phyloP scores from a whole-genome alignment of 1,284 basidiomycete species.

The Tilletia setariae region DNA sequence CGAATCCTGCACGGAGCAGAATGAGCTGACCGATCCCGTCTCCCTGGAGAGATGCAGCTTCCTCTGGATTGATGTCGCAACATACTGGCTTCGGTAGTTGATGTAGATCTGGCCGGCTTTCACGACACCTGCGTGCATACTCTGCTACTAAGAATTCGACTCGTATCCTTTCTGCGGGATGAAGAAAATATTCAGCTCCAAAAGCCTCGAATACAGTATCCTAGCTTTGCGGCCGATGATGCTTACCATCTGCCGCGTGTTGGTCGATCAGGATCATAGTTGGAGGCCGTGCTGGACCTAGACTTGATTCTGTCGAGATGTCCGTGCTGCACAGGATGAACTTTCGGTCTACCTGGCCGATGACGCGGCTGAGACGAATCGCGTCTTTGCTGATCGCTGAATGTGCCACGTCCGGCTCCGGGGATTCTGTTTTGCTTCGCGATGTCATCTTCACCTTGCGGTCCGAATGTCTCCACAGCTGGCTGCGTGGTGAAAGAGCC shows the following conservation, averaged over 20 bases:
- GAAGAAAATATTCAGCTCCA: not conserved
- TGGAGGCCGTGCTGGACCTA: conserved; percentile 27
- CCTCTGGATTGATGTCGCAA: not conserved
- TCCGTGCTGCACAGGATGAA: conserved; percentile 70
- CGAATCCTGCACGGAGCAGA: not conserved
- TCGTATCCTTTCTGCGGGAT: conserved; percentile 66
- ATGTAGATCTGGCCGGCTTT: conserved; percentile 7
- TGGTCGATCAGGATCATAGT: conserved; percentile 79
- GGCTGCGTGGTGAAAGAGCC: not conserved
- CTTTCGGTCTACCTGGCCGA: conserved; percentile 82
- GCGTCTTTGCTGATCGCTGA: no score
- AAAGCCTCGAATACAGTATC: no score
- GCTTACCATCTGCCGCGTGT: conserved; percentile 77
- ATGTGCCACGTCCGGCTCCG: no score
- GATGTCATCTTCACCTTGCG: not conserved
- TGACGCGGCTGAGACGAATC: conserved; percentile 24
- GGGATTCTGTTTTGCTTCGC: not conserved
- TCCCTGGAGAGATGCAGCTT: not conserved
- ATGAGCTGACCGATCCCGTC: not conserved
- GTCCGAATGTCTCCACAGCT: not conserved
- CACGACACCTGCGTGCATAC: conserved; percentile 59
- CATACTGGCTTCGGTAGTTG: not conserved
- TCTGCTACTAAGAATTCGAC: conserved; percentile 76
- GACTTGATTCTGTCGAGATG: not conserved
- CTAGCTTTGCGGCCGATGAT: not conserved